These are phyloP conservation scores for Pseudogymnoascus sp. DNA, from an alignment of 2,329 filamentous ascomycete genomes.

Conservation along the genomic window DNA sequence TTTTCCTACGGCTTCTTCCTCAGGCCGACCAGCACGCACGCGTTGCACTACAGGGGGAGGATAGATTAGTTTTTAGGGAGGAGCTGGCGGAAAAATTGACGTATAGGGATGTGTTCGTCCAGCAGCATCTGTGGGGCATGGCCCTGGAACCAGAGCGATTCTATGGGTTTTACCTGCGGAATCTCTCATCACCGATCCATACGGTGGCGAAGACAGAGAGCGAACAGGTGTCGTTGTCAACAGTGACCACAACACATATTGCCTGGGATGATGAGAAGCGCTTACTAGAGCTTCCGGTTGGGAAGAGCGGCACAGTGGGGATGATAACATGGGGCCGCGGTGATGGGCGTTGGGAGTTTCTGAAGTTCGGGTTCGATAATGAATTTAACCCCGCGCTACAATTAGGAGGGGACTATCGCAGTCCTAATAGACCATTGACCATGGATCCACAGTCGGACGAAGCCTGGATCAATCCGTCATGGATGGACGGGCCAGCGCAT, in stretches of 20 bases:
- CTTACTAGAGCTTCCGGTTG: conserved; percentile 11
- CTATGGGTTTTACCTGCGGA: neutral
- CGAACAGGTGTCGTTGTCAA: neutral
- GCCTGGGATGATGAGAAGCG: conserved; percentile 12
- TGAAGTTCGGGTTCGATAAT: conserved; percentile 15
- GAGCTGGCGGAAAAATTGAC: neutral
- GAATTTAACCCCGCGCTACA: conserved; percentile 13
- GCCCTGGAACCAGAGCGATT: neutral
- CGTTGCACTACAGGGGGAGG: neutral
- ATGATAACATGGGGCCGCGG: conserved; percentile 9
- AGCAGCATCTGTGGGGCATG: neutral
- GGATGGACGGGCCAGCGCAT: neutral
- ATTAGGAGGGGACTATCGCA: neutral
- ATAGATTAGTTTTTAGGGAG: neutral
- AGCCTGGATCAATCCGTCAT: neutral
- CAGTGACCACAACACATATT: neutral
- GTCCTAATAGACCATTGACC: neutral
- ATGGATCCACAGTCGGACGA: neutral
- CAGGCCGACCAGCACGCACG: conserved; percentile 10
- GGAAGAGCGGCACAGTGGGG: conserved; percentile 11
- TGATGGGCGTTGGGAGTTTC: neutral
- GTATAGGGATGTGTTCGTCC: neutral
- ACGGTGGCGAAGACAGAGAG: neutral
- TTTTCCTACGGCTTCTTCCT: conserved; percentile 11
- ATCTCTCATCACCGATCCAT: neutral